These are phyloP conservation scores for Metschnikowia vanudenii DNA, from an alignment of 805 yeast species.

Conservation along the genomic window DNA sequence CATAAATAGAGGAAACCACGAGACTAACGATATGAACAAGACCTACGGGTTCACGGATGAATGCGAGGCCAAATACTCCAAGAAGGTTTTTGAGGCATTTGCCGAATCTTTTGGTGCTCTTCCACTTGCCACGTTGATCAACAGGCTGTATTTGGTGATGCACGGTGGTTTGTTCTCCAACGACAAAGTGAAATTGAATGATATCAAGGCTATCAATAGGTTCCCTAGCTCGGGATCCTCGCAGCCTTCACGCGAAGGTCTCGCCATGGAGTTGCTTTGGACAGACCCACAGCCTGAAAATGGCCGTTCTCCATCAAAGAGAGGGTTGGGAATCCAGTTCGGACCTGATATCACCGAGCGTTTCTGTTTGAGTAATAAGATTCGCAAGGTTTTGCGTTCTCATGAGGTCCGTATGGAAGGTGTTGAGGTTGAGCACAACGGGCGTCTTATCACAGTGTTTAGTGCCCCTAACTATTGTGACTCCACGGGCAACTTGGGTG, in stretches of 20 bases:
- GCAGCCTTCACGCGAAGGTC: slow-evolving; percentile 88
- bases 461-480: slow-evolving; percentile 99
- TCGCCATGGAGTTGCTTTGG: slow-evolving; percentile 97
- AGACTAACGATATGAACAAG: slow-evolving; percentile 93
- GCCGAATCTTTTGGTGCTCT: slow-evolving; percentile 81
- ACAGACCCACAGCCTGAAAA: slow-evolving; percentile 83
- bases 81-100: slow-evolving; percentile 76
- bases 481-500: slow-evolving; percentile 86
- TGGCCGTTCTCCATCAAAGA: slow-evolving; percentile 84
- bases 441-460: slow-evolving; percentile 87
- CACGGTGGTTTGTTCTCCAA: slow-evolving; percentile 94
- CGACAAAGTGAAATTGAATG: slow-evolving; percentile 67
- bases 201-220: slow-evolving; percentile 69
- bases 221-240: slow-evolving; percentile 49
- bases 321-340: slow-evolving; percentile 95
- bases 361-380: slow-evolving; percentile 69
- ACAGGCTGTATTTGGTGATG: slow-evolving; percentile 77
- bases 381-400: slow-evolving; percentile 82
- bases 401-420: slow-evolving; percentile 96
- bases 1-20: slow-evolving; percentile 94
- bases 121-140: slow-evolving; percentile 83
- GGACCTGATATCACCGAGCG: slow-evolving; percentile 91
- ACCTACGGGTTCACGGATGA: slow-evolving; percentile 97
- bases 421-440: slow-evolving; percentile 82
- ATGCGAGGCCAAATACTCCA: slow-evolving; percentile 85